These are phyloP conservation scores for Plasmodium gallinaceum DNA, from an alignment of 169 alveolate species.

Conservation along the genomic window DNA sequence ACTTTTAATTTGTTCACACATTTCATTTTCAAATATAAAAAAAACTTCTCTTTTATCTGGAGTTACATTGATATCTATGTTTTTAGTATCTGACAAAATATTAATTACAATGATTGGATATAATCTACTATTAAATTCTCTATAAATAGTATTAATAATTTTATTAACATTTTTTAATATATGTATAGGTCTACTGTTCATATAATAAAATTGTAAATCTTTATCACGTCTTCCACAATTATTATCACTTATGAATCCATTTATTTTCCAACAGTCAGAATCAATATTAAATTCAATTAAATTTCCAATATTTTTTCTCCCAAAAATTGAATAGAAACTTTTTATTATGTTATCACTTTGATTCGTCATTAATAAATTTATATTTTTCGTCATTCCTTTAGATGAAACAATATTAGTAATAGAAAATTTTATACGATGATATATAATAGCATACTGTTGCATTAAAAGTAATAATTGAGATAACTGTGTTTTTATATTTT, in stretches of 20 bases:
- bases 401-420: slow-evolving; percentile 32
- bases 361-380: slow-evolving; percentile 42
- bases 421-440: slow-evolving; percentile 47
- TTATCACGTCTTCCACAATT: slow-evolving; percentile 80
- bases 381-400: slow-evolving; percentile 48
- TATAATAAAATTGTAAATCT: slow-evolving; percentile 81
- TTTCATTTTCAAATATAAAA: slow-evolving; percentile 79
- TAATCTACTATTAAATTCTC: slow-evolving; percentile 81
- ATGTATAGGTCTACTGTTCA: slow-evolving; percentile 84
- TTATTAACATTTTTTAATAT: slow-evolving; percentile 78
- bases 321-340: slow-evolving; percentile 78
- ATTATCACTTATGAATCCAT: slow-evolving; percentile 74
- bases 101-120: slow-evolving; percentile 81
- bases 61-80: slow-evolving; percentile 83
- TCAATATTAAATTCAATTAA: slow-evolving; percentile 74
- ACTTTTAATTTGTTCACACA: slow-evolving; percentile 49
- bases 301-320: slow-evolving; percentile 77
- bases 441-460: slow-evolving; percentile 79
- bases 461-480: slow-evolving; percentile 66
- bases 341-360: slow-evolving; percentile 76
- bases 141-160: slow-evolving; percentile 78
- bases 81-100: slow-evolving; percentile 73
- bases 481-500: slow-evolving; percentile 76
- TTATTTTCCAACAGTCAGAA: slow-evolving; percentile 57
- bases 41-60: slow-evolving; percentile 86